Evolutionary conservation across 2,329 filamentous ascomycete genomes (phyloP).

Genomic region (Colletotrichum lentis): DNA sequence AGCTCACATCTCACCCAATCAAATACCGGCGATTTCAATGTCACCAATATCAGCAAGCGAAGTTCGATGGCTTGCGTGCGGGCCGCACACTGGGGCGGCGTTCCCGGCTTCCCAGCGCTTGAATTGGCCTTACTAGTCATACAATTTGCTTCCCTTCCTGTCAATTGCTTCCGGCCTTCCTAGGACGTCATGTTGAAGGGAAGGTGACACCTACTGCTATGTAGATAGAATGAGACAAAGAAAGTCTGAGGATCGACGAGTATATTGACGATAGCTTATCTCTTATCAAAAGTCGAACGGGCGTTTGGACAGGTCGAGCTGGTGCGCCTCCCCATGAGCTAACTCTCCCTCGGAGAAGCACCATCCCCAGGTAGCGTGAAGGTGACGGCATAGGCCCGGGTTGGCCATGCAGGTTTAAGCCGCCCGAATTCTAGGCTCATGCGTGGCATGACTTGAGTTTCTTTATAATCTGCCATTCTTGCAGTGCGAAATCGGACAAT

Average conservation of each 20-base stretch:
- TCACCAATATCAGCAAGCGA: background rate
- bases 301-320: conserved; percentile 7
- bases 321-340: background rate
- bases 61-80: conserved; percentile 2
- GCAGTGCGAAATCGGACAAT: background rate
- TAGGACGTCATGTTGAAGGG: background rate
- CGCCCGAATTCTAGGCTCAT: background rate
- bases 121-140: background rate
- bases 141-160: background rate
- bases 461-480: background rate
- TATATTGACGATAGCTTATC: conserved; percentile 1
- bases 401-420: conserved; percentile 14
- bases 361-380: conserved; percentile 26
- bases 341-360: conserved; percentile 38
- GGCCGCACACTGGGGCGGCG: background rate
- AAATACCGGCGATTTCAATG: conserved; percentile 20
- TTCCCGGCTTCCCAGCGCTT: background rate
- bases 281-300: conserved; percentile 21
- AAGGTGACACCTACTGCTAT: background rate
- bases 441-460: conserved; percentile 8
- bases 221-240: background rate
- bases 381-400: conserved; percentile 31
- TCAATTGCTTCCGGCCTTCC: background rate
- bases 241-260: background rate
- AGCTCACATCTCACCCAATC: conserved; percentile 7